Evolutionary conservation across 148 eudicot genomes (phyloP).

Genomic region (Talinum fruticosum): DNA sequence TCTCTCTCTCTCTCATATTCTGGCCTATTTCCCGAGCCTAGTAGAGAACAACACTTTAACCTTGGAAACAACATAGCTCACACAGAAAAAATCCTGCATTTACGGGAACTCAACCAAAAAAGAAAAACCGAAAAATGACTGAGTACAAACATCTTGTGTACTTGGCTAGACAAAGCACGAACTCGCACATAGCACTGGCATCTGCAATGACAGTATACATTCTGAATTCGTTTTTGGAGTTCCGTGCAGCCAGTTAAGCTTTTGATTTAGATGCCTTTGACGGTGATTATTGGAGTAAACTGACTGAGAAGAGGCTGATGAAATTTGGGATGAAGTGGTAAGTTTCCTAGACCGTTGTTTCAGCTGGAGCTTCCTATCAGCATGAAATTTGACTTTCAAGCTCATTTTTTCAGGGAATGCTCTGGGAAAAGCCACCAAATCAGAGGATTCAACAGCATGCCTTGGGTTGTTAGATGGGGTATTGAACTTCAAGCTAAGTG

Average conservation of each 20-base stretch:
- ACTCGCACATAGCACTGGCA: slow-evolving; percentile 29
- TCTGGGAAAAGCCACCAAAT: slow-evolving; percentile 35
- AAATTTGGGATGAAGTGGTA: slow-evolving; percentile 14
- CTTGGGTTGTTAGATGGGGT: slow-evolving; percentile 1
- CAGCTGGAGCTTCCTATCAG: slow-evolving; percentile 15
- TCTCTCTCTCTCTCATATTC: background rate
- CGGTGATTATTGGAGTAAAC: slow-evolving; percentile 4
- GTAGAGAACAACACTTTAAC: background rate
- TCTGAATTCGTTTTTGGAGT: slow-evolving; percentile 34
- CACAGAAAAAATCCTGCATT: slow-evolving; percentile 5
- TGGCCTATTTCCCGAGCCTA: background rate
- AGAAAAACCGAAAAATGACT: no score
- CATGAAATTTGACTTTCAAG: slow-evolving; percentile 32
- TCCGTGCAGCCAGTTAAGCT: slow-evolving; percentile 31
- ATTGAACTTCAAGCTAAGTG: slow-evolving; percentile 16
- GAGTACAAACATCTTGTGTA: background rate
- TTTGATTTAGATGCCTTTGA: slow-evolving; percentile 20
- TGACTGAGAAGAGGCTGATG: slow-evolving; percentile 8
- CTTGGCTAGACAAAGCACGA: slow-evolving; percentile 5
- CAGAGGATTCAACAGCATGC: slow-evolving; percentile 11
- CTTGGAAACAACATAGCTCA: background rate
- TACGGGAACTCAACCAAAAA: no score
- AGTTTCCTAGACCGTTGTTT: slow-evolving; percentile 27
- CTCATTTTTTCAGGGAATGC: slow-evolving; percentile 24
- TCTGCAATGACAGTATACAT: slow-evolving; percentile 56